Base-by-base conservation (phyloP, 225 moss, liverwort and hornwort genomes). In the Sphagnum tenellum region DNA sequence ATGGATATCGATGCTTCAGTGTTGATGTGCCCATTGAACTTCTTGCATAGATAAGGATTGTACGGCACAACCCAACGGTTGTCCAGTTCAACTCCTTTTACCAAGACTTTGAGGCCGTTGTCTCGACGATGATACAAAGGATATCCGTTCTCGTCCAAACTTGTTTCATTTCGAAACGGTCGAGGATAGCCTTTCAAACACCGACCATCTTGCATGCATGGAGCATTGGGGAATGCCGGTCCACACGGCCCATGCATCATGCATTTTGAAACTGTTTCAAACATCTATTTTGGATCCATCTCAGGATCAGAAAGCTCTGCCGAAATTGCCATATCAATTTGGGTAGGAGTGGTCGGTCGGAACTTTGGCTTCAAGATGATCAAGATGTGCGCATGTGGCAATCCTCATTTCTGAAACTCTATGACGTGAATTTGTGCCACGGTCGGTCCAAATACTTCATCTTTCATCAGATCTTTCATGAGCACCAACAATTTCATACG, bases 241-340 rank as follows among this genome's bases (percentile, higher is more conserved):
- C 67, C 58, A 60, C 59, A 68, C n/a, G 67, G 59, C 7, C 67
- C 59, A 68, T 58, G 67, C 13, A 68, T 68, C 67, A 68, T 58
- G 59, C 58, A 13, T 12, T 59, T 29, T 7, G n/a, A 8, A 11
- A n/a, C n/a, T n/a, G n/a, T n/a, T n/a, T n/a, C n/a, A n/a, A n/a
- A 68, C 59, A 10, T 13, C 47, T 2, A 67, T 58, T 47, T 9
- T 47, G 66, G 55, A 4, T 66, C 45, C 12, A 54, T 11, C 7
- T n/a, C 29, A n/a, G 54, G 54, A 66, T 66, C 56, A 54, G 66
- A 53, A 56, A 66, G n/a, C 4, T 66, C 66, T 14, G 53, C 53
- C 2, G 14, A 56, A 9, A 66, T 54, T 13, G n/a, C 12, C 45
- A 44, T 56, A 3, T 66, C 66, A 29, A 49, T 12, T 2, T 54